Percentiles rank a stretch among this genome's conserved stretches.
phyloP scores from a whole-genome alignment of 73 alveolate species.

The Paramecium tetraurelia region DNA sequence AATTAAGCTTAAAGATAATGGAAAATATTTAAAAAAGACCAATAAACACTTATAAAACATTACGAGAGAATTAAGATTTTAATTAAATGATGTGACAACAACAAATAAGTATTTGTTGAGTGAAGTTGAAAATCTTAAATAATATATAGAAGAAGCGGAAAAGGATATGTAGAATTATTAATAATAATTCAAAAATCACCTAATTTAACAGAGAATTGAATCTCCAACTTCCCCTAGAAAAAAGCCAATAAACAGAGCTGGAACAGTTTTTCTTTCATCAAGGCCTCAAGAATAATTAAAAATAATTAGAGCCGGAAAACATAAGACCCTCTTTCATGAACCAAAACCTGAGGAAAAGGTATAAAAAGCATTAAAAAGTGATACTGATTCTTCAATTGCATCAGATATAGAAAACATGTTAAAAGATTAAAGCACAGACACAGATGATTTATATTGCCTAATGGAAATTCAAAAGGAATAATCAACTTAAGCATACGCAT shows the following conservation, averaged over 20 bases:
- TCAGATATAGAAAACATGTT: background rate
- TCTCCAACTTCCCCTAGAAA: background rate
- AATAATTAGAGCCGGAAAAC: background rate
- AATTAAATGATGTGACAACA: background rate
- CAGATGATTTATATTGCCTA: background rate
- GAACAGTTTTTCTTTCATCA: background rate
- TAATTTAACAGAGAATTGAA: background rate
- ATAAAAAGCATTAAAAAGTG: background rate
- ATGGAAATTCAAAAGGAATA: background rate
- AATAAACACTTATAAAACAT: background rate
- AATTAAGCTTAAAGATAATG: background rate
- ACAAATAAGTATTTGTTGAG: background rate
- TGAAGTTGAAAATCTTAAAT: conserved; percentile 15
- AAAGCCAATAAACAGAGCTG: background rate
- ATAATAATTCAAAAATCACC: background rate
- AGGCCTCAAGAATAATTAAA: background rate
- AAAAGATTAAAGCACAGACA: background rate
- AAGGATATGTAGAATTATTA: background rate
- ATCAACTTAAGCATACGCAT: background rate
- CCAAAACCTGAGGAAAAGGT: background rate
- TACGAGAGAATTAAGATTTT: background rate
- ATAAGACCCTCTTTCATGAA: background rate
- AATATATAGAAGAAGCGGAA: conserved; percentile 25
- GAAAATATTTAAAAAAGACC: background rate
- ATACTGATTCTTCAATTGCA: background rate